Percentiles rank a stretch among this genome's conserved stretches.
phyloP scores from a whole-genome alignment of 257 asterid genomes.

The Lycium barbarum region DNA sequence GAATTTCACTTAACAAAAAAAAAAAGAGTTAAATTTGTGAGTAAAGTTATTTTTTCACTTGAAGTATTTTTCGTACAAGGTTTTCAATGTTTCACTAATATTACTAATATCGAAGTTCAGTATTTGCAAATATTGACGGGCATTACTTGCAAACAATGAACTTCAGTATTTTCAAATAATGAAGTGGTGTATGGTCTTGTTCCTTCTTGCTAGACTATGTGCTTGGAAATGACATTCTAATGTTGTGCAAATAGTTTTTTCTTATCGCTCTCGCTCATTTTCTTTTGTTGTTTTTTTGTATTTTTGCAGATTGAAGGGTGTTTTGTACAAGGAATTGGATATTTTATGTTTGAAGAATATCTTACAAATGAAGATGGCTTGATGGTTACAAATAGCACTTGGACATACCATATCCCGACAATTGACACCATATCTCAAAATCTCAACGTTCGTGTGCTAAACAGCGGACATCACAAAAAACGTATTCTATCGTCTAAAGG shows the following conservation, averaged over 20 bases:
- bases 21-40: too few relatives aligned
- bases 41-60: too few relatives aligned
- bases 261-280: too few relatives aligned
- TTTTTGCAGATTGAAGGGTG: conserved; percentile 77
- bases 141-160: background rate
- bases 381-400: conserved; percentile 61
- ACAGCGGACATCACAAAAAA: conserved; percentile 63
- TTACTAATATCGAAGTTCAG: too few relatives aligned
- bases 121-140: background rate
- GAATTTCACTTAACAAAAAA: too few relatives aligned
- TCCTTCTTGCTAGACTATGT: background rate
- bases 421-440: conserved; percentile 71
- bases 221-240: background rate
- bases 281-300: background rate
- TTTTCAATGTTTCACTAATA: too few relatives aligned
- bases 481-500: conserved; percentile 91
- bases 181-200: background rate
- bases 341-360: conserved; percentile 88
- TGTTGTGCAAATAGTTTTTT: background rate
- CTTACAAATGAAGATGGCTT: conserved; percentile 57
- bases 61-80: too few relatives aligned
- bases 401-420: conserved; percentile 87
- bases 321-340: conserved; percentile 85
- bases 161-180: background rate
- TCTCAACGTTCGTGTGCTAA: conserved; percentile 64